phyloP scores from a whole-genome alignment of 179 eudicot species.

The Carnegiea gigantea region DNA sequence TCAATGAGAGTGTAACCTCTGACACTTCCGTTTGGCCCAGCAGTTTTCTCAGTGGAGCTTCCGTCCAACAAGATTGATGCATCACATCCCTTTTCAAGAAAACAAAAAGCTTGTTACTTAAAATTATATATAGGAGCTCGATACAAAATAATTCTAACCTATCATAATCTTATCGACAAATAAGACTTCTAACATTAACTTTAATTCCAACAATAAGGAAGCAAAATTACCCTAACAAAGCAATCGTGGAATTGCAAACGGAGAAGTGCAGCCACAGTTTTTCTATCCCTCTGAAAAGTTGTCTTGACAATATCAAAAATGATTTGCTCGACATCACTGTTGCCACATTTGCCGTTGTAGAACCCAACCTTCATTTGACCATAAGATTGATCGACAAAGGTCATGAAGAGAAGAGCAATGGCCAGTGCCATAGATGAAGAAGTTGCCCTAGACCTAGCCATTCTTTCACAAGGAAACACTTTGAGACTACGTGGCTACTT shows the following conservation, averaged over 20 bases:
- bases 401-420: conserved; percentile 7
- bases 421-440: neutral
- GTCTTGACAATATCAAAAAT: conserved; percentile 17
- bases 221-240: conserved; percentile 29
- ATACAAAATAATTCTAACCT: no score
- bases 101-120: neutral
- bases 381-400: conserved; percentile 14
- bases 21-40: conserved; percentile 38
- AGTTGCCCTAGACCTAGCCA: neutral
- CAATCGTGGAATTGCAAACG: conserved; percentile 54
- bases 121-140: no score
- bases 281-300: conserved; percentile 12
- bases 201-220: no score
- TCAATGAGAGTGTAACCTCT: conserved; percentile 56
- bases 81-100: conserved; percentile 26
- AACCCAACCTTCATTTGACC: conserved; percentile 29
- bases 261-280: conserved; percentile 37
- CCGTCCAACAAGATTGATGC: conserved; percentile 60
- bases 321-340: conserved; percentile 36
- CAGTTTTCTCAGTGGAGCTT: conserved; percentile 38
- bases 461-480: neutral
- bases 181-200: no score
- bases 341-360: conserved; percentile 39
- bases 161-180: no score
- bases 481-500: neutral